Base-by-base conservation (phyloP, 148 eudicot species). In the Vaccinium darrowii region DNA sequence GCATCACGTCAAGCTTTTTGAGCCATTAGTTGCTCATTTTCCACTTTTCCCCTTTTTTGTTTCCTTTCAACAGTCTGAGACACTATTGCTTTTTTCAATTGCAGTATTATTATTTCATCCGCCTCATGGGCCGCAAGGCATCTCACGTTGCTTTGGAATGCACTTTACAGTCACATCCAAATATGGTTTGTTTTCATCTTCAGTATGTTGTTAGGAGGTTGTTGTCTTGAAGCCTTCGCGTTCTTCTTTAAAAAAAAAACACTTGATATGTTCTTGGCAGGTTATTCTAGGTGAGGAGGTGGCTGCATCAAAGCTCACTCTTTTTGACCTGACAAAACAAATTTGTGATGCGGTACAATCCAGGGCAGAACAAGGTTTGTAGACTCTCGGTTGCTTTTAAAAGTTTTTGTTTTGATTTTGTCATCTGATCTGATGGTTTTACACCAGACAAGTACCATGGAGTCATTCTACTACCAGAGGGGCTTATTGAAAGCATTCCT, bases 401-500 rank as follows among this genome's bases (percentile, higher is more conserved):
- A 60, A 21, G 49, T 81, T 4, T 43, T 23, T 84, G 51, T 85
- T 43, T 36, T 49, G 50, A 30, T 33, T 73, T 69, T 47, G 53
- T 60, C 16, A 23, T 83, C 86, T 90, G 72, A 88, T 84, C 62
- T 53, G 7, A 58, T 83, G 36, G 77, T 82, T 58, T 43, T 73
- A 33, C 67, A 76, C 43, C 92, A 97, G 99, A 94, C 81, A 97
- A 95, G 88, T 81, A 95, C 84, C 99, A 97, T 81, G 99, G 99
- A 65, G 99, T 97, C 84, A 89, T 97, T 81, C 88, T 97, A 18
- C 94, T 97, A 80, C 98, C 99, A 14, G 99, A 97, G 91, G 99
- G 99, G 85, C 99, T 97, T 86, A 94, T 97, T n/a, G 99, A 97
- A 91, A 94, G 94, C 84, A 97, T 97, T 90, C 99, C 99, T 81